Base-by-base conservation (phyloP, 2,329 filamentous ascomycete species). In the Magnaporthiopsis rhizophila region DNA sequence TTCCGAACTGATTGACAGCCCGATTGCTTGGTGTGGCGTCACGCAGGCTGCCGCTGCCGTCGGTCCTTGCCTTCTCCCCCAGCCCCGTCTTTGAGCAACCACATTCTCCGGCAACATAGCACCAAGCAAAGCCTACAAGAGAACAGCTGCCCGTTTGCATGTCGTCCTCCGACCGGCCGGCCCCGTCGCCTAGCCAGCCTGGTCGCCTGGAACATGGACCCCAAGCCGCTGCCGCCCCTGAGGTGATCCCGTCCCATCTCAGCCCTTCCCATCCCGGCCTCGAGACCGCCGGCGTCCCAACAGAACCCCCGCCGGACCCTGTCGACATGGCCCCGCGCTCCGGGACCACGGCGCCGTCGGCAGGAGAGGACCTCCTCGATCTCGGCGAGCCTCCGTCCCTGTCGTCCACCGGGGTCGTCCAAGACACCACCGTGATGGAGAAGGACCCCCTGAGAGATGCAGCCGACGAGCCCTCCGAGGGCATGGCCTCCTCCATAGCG, bases 401-500 rank as follows among this genome's bases (percentile, higher is more conserved):
- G 30, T 58, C 62, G 18, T 15, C 56, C 24, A 59, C 62, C n/a
- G 56, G 28, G 24, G 56, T 63, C 15, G 30, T 63, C 62, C 34
- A 57, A 30, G 56, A 63, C 32, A 36, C 36, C n/a, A 59, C 62
- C 24, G 62, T 63, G 9, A 63, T 34, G 32, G 62, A 58, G 21
- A 62, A 28, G 61, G 61, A 62, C 21, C 21, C 21, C 26, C 21
- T 8, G 21, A 11, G 21, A 38, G 57, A 60, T 34, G 21, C 61
- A 38, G 57, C 34, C 32, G 32, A 53, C n/a, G 18, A 64, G 13
- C 65, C 64, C 59, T 57, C 58, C 34, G 66, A 68, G 11, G 9
- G 62, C 57, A 65, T 69, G 59, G 64, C 65, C 26, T 65, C 81
- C 61, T 81, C 82, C 5, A 76, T 81, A 59, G 74, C 80, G 11